A percentile compares a stretch with the other conserved stretches of the same genome.
Evolutionary conservation across 805 yeast genomes (phyloP).

Genomic region (Starmerella etchellsii): DNA sequence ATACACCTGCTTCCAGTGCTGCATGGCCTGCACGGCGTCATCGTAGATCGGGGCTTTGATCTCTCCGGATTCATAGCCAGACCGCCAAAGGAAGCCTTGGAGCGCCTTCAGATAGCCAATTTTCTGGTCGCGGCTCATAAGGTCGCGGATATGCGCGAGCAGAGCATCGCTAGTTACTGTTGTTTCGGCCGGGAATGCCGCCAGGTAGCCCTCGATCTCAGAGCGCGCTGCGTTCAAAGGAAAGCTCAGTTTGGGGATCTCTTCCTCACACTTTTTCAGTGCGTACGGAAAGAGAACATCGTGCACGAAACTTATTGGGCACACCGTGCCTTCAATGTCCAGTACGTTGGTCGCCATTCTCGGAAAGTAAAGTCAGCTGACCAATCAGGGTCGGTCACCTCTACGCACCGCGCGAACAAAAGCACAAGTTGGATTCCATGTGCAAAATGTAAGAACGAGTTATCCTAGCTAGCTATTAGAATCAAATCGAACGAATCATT

Average conservation of each 20-base stretch:
- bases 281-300: constrained; percentile 65
- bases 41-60: constrained; percentile 61
- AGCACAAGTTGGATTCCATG: too few species aligned
- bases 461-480: too few species aligned
- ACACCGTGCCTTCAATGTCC: constrained; percentile 87
- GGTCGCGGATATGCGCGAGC: constrained; percentile 36
- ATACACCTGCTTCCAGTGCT: constrained; percentile 36
- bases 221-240: constrained; percentile 20
- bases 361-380: too few species aligned
- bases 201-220: constrained; percentile 27
- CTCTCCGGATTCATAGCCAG: constrained; percentile 66
- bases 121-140: constrained; percentile 60
- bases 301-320: constrained; percentile 82
- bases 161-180: constrained; percentile 27
- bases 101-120: constrained; percentile 63
- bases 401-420: too few species aligned
- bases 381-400: too few species aligned
- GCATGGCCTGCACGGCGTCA: constrained; percentile 55
- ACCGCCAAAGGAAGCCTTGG: constrained; percentile 74
- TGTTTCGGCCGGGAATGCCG: constrained; percentile 35
- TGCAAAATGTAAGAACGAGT: too few species aligned
- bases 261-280: constrained; percentile 25
- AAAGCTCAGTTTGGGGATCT: constrained; percentile 19
- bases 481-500: too few species aligned
- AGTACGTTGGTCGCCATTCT: constrained; percentile 33